These are phyloP conservation scores for Nitzschia inconspicua DNA, from an alignment of 108 stramenopile species.

Conservation along the genomic window DNA sequence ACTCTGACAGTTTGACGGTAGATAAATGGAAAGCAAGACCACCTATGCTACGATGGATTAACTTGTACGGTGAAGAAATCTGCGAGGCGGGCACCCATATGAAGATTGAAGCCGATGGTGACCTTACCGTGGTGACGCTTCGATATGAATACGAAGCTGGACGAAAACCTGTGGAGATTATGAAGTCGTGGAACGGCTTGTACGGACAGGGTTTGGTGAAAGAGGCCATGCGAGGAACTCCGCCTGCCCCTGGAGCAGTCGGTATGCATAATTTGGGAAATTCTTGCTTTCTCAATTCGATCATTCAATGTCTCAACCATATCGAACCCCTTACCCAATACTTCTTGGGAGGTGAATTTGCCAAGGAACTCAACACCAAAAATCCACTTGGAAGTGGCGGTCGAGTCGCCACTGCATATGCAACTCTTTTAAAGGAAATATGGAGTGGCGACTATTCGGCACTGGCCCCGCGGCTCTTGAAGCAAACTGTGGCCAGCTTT, in stretches of 20 bases:
- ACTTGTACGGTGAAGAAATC: slow-evolving; percentile 82
- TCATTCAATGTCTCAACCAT: slow-evolving; percentile 89
- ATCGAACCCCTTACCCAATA: slow-evolving; percentile 84
- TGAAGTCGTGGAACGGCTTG: slow-evolving; percentile 66
- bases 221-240: slow-evolving; percentile 72
- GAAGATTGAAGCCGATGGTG: slow-evolving; percentile 30
- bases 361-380: slow-evolving; percentile 54
- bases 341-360: slow-evolving; percentile 72
- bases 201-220: slow-evolving; percentile 77
- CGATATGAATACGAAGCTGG: slow-evolving; percentile 59
- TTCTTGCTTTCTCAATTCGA: slow-evolving; percentile 95
- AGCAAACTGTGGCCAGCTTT: slow-evolving; percentile 76
- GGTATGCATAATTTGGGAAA: slow-evolving; percentile 97
- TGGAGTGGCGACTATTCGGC: slow-evolving; percentile 78
- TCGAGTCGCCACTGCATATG: slow-evolving; percentile 81
- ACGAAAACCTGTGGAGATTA: slow-evolving; percentile 68
- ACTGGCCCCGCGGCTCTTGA: slow-evolving; percentile 76
- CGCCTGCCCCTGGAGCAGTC: slow-evolving; percentile 82
- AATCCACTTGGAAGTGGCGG: slow-evolving; percentile 90
- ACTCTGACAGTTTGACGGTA: slow-evolving; percentile 1
- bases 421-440: slow-evolving; percentile 69
- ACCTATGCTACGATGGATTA: slow-evolving; percentile 73
- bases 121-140: slow-evolving; percentile 44
- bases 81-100: slow-evolving; percentile 63
- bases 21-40: slow-evolving; percentile 33